Base-by-base conservation (phyloP, 1,284 basidiomycete genomes). In the Laetiporus sulphureus region DNA sequence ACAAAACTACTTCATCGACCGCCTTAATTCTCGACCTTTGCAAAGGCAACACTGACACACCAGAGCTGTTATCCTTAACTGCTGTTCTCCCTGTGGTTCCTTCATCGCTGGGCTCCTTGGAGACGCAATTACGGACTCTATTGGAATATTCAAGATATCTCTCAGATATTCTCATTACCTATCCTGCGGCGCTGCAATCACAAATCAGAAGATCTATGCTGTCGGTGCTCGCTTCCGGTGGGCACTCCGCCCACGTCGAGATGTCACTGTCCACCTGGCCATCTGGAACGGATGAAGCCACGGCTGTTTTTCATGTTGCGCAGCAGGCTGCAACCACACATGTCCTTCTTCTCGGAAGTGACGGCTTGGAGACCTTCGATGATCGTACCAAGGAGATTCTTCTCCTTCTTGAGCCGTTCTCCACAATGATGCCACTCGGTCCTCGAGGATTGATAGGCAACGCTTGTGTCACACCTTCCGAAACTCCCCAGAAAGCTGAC, bases 341-440 rank as follows among this genome's bases (percentile, higher is more conserved):
- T 68, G 53, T 75, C 5, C 64, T 83, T 16, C 40, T 83, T 10
- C 58, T 82, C 33, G 72, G 75, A 33, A 63, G 70, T 32, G 44
- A 57, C 27, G 73, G 67, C 3, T 48, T 80, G 6, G 15, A 49
- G 2, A 40, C 52, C 5, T 33, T 69, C 16, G 55, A 59, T 38
- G 45, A 51, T 15, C 49, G 52, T 4, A 62, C 63, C 8, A 61
- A 58, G 43, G 42, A 60, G 2, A 52, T 58, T 38, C 63, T 78
- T 4, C 38, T 51, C 5, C 44, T 57, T 21, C 45, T 72, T 4
- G 59, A 58, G 21, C 63, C 68, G 2, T 60, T 61, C n/a, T 50
- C 56, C 3, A 32, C 59, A 1, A 47, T 57, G 23, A 34, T 72
- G 8, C 72, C 75, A 7, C 51, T 66, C 32, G 77, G 77, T 22